Conservation (phyloP, 352 stramenopile species). For the Globisporangium canariense region DNA sequence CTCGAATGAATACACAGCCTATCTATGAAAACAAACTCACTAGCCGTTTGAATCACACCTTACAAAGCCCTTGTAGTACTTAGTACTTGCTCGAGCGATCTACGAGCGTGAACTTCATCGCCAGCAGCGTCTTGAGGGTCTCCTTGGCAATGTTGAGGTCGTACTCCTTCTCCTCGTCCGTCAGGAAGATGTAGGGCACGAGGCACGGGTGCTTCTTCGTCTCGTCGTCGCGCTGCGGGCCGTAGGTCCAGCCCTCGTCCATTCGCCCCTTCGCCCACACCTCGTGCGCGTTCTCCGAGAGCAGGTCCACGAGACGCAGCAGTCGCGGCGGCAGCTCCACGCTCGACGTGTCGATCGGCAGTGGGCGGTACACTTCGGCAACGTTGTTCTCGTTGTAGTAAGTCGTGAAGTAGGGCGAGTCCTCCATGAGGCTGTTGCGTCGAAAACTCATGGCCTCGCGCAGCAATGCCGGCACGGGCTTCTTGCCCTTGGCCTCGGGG, state of each 20-base stretch:
- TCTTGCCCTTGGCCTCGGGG: slow-evolving; percentile 31
- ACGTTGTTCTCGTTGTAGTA: slow-evolving; percentile 61
- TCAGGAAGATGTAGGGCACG: slow-evolving; percentile 88
- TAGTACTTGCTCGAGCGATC: slow-evolving; percentile 64
- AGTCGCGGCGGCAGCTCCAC: slow-evolving; percentile 64
- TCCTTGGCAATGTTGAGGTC: slow-evolving; percentile 87
- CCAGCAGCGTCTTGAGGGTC: slow-evolving; percentile 85
- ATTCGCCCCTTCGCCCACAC: slow-evolving; percentile 86
- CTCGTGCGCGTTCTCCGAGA: slow-evolving; percentile 85
- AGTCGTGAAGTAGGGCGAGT: slow-evolving; percentile 71
- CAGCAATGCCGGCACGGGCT: slow-evolving; percentile 52
- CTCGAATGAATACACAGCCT: not conserved
- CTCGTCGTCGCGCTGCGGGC: slow-evolving; percentile 68
- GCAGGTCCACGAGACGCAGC: slow-evolving; percentile 70
- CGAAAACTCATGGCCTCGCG: slow-evolving; percentile 77
- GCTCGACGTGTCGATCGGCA: slow-evolving; percentile 74
- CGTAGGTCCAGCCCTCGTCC: slow-evolving; percentile 87
- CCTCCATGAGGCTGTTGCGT: slow-evolving; percentile 72
- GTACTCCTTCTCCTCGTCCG: slow-evolving; percentile 86
- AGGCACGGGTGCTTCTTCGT: slow-evolving; percentile 83
- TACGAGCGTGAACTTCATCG: slow-evolving; percentile 83
- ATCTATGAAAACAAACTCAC: not conserved
- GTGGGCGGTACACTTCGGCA: slow-evolving; percentile 61
- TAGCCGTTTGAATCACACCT: not conserved
- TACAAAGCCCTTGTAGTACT: not conserved